Evolutionary conservation across 495 filamentous ascomycete species (phyloP), one percentile per base, ranked within the genome.

Genomic region (Xeromyces bisporus): DNA sequence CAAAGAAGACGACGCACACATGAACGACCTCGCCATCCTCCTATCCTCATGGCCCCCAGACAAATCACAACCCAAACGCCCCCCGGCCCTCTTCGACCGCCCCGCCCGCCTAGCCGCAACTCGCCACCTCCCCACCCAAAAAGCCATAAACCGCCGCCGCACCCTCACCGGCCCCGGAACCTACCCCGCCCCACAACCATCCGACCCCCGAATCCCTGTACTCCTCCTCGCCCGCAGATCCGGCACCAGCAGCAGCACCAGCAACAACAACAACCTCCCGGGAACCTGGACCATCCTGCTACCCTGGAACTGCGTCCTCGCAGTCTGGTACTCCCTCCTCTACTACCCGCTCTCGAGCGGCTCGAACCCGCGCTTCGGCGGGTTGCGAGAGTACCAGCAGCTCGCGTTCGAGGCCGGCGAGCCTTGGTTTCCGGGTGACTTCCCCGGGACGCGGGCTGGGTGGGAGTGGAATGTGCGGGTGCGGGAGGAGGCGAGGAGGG

Each of bases 361-460:
- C 15, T 71, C 78, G 1, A 84, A 79, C 27, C 72, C 80, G 6
- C 65, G 77, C 17, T 83, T 94, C 41, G 87, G 83, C 11, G 87
- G 89, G 2, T 40, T 94, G 16, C 64, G 78, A 15, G 76, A 96
- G 48, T 62, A 73, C 31, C 62, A 75, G 33, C 91, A 97, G 50
- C 58, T 93, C 20, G 59, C 72, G 6, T 93, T 92, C 45, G 84
- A 94, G 49, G 65, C 70, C n/a, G 72, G 70, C 1, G 57, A 60
- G 18, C 69, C 80, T 7, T 91, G 77, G 73, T 97, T 94, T 48
- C 89, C 89, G 0, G 81, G 69, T 15, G 89, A 96, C 50, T 85
- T 71, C 35, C 84, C 82, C 0, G 83, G 80, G 2, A 92, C 83
- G 0, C 61, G 63, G 12, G 84, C 85, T 1, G 89, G 89, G 0